Base-by-base conservation (phyloP, 176 grass and related monocot species). In the Rhynchospora pubera region DNA sequence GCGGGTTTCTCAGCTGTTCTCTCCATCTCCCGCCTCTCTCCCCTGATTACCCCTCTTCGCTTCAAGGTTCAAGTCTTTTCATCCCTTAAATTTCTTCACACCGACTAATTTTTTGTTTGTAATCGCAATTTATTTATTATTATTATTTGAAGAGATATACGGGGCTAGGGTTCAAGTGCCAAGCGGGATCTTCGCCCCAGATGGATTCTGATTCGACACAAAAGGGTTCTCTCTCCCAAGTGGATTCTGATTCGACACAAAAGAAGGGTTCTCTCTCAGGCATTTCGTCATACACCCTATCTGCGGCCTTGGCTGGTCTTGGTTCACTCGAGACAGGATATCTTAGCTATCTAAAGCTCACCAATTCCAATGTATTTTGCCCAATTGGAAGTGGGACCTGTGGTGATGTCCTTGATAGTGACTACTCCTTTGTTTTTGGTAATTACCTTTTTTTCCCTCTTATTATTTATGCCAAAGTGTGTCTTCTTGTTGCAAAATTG, bases 251-350 rank as follows among this genome's bases (percentile, higher is more conserved):
- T 14, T 57, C 30, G 9, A 58, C 77, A 79, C 26, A 60, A 26
- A 79, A 39, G 21, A 79, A 39, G 21, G 77, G 32, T 62, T 85
- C 88, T 43, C 80, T 90, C 24, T 87, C 76, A 72, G 88, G 92
- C 78, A 81, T 92, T 91, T 83, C 90, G 59, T 89, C 90, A 66
- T 86, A 86, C 85, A 85, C 60, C 71, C 94, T 81, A 88, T 81
- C 86, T n/a, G 90, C 90, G 4, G 94, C 90, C 0, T 39, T 93
- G 39, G 90, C 90, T 46, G 80, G 84, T 26, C 59, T 94, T 72
- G 94, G 94, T 23, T 85, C 94, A n/a, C 22, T 97, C 42, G 94
- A 97, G 91, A 93, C 92, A 10, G 87, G 86, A 13, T 97, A 97
- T 78, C 91, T 97, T 62, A 94, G 84, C 39, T 97, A 92, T 80